Base-by-base conservation (phyloP, 192 early-diverging fungal genomes). In the Entomortierella lignicola region DNA sequence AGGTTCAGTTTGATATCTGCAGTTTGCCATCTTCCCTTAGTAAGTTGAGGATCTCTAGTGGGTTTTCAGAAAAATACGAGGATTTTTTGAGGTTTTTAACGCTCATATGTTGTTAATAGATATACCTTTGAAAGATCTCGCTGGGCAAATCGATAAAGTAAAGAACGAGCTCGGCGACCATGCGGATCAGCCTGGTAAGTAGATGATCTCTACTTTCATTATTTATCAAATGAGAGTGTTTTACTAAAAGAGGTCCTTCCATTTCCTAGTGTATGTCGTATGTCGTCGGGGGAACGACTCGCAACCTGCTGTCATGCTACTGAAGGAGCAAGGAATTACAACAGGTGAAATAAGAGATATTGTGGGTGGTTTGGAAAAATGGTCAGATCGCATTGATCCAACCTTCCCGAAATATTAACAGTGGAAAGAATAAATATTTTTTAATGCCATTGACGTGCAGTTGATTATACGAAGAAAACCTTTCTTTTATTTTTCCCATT, bases 271-370 rank as follows among this genome's bases (percentile, higher is more conserved):
- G 10, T 96, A 92, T 69, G 85, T 94, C 7, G 63, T 99, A 3
- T 99, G 98, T 74, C 89, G 97, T 31, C 84, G 89, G 32, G 96
- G 98, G 12, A 97, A 97, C 69, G 91, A 96, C 59, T 95, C 93
- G 3, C 95, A 97, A 74, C 77, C 93, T 31, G 96, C 97, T 4
- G 95, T 96, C 12, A 81, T 83, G 63, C 84, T 91, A 31, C 83
- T 99, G 60, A 85, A 91, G 71, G 82, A 89, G 27, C 68, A 89
- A n/a, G 91, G 90, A 12, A 85, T 93, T 56, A 55, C 68, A 21
- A 34, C 54, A 26, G 75, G 82, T 0, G 77, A 84, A n/a, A 82
- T 88, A 58, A 89, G 87, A 59, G 96, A 99, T 81, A 84, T 99
- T 47, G 85, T 89, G 1, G 94, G 95, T 7, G 97, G 97, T 6